These are phyloP conservation scores for Bryum argenteum DNA, from an alignment of 225 moss, liverwort and hornwort genomes.

Conservation along the genomic window DNA sequence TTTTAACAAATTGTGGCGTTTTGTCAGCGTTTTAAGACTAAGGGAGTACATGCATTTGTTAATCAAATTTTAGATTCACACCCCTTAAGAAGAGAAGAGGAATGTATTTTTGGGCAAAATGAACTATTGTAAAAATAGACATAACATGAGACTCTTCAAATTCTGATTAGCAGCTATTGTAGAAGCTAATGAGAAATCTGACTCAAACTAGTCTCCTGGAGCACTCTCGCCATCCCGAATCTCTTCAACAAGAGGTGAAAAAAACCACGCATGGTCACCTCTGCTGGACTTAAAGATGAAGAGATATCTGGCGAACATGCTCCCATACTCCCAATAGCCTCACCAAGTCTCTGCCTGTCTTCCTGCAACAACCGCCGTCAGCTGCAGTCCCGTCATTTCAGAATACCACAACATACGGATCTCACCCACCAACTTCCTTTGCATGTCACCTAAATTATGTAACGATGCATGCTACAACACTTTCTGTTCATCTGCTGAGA, in stretches of 20 bases:
- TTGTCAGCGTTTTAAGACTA: too few species aligned
- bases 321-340: conserved; percentile 4
- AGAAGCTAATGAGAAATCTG: conserved; percentile 27
- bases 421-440: background rate
- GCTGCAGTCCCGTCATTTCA: background rate
- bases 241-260: conserved; percentile 22
- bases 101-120: too few species aligned
- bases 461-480: too few species aligned
- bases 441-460: too few species aligned
- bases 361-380: conserved; percentile 24
- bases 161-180: conserved; percentile 25
- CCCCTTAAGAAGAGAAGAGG: too few species aligned
- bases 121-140: too few species aligned
- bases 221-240: conserved; percentile 25
- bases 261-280: conserved; percentile 18
- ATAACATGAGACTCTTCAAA: too few species aligned
- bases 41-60: too few species aligned
- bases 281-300: conserved; percentile 22
- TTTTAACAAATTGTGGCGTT: too few species aligned
- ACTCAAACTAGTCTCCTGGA: conserved; percentile 23
- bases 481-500: too few species aligned
- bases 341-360: conserved; percentile 14
- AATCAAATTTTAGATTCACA: too few species aligned
- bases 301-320: conserved; percentile 20
- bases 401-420: background rate